A percentile compares a stretch with the other conserved stretches of the same genome.
These are phyloP conservation scores for Suhomyces terraborum DNA, from an alignment of 1,139 yeast species.

Conservation along the genomic window DNA sequence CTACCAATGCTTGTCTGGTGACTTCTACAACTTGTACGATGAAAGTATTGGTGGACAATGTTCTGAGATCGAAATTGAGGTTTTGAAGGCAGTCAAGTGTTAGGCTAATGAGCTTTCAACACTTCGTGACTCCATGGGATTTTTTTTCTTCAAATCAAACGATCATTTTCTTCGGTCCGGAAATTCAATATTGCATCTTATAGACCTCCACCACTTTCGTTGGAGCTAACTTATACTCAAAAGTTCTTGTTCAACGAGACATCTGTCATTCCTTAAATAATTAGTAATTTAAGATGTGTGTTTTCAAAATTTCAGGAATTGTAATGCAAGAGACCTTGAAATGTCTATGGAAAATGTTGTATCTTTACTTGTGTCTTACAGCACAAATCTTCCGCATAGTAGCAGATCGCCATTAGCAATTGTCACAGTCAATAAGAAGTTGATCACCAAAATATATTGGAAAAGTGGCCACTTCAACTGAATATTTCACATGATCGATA, in stretches of 20 bases:
- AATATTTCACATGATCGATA: too few species aligned
- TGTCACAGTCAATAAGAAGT: too few species aligned
- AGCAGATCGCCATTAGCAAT: too few species aligned
- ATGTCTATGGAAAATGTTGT: too few species aligned
- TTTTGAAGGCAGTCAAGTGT: constrained; percentile 37
- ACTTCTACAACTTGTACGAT: constrained; percentile 47
- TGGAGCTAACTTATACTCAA: background rate
- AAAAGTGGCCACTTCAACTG: too few species aligned
- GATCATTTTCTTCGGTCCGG: constrained; percentile 6
- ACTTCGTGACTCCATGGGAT: constrained; percentile 3
- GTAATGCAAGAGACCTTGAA: too few species aligned
- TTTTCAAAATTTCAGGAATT: background rate
- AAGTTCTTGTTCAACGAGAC: constrained; percentile 3
- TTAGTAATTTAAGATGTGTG: constrained; percentile 7
- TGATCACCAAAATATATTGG: too few species aligned
- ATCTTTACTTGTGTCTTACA: too few species aligned
- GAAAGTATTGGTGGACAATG: constrained; percentile 43
- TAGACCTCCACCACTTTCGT: constrained; percentile 4
- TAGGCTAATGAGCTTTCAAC: constrained; percentile 18
- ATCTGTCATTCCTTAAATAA: constrained; percentile 10
- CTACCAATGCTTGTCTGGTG: constrained; percentile 47
- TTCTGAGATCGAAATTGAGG: constrained; percentile 36
- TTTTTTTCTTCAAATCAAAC: background rate
- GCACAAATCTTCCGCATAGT: too few species aligned
- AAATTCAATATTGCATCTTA: constrained; percentile 6